Base-by-base conservation (phyloP, 2,329 filamentous ascomycete genomes). In the Incumbomyces delicatus region DNA sequence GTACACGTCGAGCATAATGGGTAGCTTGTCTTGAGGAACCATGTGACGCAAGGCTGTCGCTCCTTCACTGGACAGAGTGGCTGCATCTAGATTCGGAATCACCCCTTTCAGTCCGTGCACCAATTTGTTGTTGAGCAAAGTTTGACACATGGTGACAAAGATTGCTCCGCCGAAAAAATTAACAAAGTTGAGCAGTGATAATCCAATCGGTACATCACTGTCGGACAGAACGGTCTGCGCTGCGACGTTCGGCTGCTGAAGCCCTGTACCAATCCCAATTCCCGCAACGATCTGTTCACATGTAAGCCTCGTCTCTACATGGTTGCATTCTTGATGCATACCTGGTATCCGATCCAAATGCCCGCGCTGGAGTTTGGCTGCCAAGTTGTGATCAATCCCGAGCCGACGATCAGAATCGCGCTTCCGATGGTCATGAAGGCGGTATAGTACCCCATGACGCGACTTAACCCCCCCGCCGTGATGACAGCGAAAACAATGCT, bases 381-480 rank as follows among this genome's bases (percentile, higher is more conserved):
- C 31, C 50, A 41, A 1, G 35, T 44, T 18, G 51, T 53, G 14
- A 61, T 42, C 8, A 62, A 48, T 8, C 56, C 60, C 18, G 54
- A 46, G 10, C 58, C 60, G 31, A 58, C 48, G 7, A 55, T 43
- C 6, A 51, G 47, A 29, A 58, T 18, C n/a, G 50, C 47, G 2
- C 49, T 35, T n/a, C 61, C 58, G 10, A 58, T 17, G 6, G 63
- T 46, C 33, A 68, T 54, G 49, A 61, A 54, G 34, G 53, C 67
- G 50, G 47, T 55, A 44, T 64, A 63, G 50, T 65, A 63, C n/a
- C n/a, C n/a, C n/a, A n/a, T n/a, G n/a, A n/a, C n/a, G n/a, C n/a
- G n/a, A n/a, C n/a, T n/a, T n/a, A n/a, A n/a, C n/a, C n/a, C n/a
- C n/a, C n/a, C n/a, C n/a, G n/a, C n/a, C n/a, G n/a, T n/a, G n/a